Evolutionary conservation across 768 basidiomycete genomes (phyloP), one percentile per base, ranked within the genome.

Genomic region (Lentinula sp.): DNA sequence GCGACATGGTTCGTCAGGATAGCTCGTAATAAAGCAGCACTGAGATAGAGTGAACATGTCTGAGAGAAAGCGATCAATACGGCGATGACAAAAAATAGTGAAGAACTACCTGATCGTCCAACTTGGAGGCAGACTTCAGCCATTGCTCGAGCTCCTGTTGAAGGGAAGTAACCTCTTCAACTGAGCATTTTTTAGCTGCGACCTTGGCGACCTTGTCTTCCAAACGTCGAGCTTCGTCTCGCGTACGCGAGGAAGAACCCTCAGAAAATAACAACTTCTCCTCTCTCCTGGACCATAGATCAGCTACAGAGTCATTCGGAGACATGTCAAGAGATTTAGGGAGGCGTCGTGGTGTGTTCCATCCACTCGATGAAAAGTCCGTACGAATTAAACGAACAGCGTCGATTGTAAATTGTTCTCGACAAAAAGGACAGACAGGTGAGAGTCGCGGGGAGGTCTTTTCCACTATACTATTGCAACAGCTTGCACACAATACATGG

Each of bases 401-500:
- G 72, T 88, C 85, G 70, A 74, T 72, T 61, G 82, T 78, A 73
- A 92, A 93, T 13, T 78, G 73, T 75, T 90, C 88, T 69, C 91
- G 87, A 75, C 91, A 93, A 77, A 91, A 91, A 66, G 91, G 91
- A 77, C 91, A 93, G 74, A 76, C 83, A 61, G 91, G 89, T n/a
- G 81, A 67, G 66, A 83, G 81, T 65, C 88, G 83, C 32, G 86
- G 76, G 41, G 86, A 73, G 49, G 88, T 88, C 81, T 91, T 92
- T 79, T 92, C 87, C 72, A 87, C 81, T 68, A 93, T 91, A 73
- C 80, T 86, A 70, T 81, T 84, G 80, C 88, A 87, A 77, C 91
- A 93, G 71, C 73, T 78, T 46, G 84, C 80, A 74, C 91, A 93
- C 63, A 93, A 77, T 63, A 92, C 85, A 77, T 93, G 91, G 67